A percentile compares a stretch with the other conserved stretches of the same genome.
phyloP scores from a whole-genome alignment of 2,329 filamentous ascomycete genomes.

The Alternaria rosae region DNA sequence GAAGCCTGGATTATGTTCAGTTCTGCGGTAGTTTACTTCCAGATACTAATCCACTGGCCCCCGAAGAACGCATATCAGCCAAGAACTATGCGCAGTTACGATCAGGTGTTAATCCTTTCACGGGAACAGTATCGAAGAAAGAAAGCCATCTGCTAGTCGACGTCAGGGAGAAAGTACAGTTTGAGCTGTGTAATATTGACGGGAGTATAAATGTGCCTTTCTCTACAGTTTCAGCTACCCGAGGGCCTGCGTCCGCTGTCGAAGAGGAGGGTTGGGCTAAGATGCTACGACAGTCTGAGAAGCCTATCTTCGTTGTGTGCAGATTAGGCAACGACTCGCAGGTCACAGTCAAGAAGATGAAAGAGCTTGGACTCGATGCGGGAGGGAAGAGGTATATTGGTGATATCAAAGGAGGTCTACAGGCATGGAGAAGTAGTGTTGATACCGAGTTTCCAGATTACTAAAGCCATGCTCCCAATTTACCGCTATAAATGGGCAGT shows the following conservation, averaged over 20 bases:
- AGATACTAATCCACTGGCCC: conserved; percentile 61
- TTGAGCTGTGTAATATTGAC: conserved; percentile 77
- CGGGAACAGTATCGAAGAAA: conserved; percentile 36
- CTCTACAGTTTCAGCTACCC: conserved; percentile 57
- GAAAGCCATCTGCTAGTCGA: conserved; percentile 73
- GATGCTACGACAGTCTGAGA: conserved; percentile 39
- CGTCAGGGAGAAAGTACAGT: conserved; percentile 84
- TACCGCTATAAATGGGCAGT: no score
- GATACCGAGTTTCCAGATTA: conserved; percentile 67
- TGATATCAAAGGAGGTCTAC: conserved; percentile 75
- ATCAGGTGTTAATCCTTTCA: conserved; percentile 44
- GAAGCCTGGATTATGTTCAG: conserved; percentile 80
- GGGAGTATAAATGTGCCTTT: conserved; percentile 80
- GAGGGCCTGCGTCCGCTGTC: neutral
- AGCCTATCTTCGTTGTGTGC: conserved; percentile 75
- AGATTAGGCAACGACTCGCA: conserved; percentile 82
- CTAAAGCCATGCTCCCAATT: no score
- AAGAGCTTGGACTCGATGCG: conserved; percentile 65
- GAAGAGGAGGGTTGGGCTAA: conserved; percentile 39
- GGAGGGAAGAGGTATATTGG: conserved; percentile 66
- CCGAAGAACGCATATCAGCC: conserved; percentile 73
- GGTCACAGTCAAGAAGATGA: conserved; percentile 69
- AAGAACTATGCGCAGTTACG: conserved; percentile 62
- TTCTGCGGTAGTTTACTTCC: conserved; percentile 77
- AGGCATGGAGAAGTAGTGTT: conserved; percentile 74